Evolutionary conservation across 768 basidiomycete species (phyloP).

Genomic region (Suillus subaureus): DNA sequence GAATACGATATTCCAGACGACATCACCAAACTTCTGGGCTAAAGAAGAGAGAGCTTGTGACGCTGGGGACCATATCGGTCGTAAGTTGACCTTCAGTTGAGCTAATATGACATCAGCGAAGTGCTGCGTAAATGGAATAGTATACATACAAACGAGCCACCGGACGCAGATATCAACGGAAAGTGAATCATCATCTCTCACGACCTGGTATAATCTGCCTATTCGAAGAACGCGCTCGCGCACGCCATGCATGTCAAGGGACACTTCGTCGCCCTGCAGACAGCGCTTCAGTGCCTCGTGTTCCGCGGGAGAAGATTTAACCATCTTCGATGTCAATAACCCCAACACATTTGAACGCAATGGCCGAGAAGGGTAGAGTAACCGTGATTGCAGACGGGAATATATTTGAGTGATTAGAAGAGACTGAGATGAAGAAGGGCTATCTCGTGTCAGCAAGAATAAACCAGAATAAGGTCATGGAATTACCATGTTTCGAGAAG

Average conservation of each 20-base stretch:
- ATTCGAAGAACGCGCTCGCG: slow-evolving; percentile 85
- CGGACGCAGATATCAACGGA: slow-evolving; percentile 65
- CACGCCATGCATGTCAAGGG: slow-evolving; percentile 77
- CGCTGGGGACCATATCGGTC: slow-evolving; percentile 88
- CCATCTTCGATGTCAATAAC: slow-evolving; percentile 56
- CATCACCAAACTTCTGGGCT: slow-evolving; percentile 60
- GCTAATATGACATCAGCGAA: slow-evolving; percentile 41
- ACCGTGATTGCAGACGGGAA: slow-evolving; percentile 47
- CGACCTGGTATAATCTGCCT: slow-evolving; percentile 64
- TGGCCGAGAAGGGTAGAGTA: slow-evolving; percentile 73
- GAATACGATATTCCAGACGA: slow-evolving; percentile 74
- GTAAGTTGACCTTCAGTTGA: slow-evolving; percentile 91
- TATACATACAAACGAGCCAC: slow-evolving; percentile 70
- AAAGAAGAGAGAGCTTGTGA: slow-evolving; percentile 61
- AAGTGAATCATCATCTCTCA: slow-evolving; percentile 50
- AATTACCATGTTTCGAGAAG: slow-evolving; percentile 50
- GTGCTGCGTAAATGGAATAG: neutral
- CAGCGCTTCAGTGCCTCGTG: slow-evolving; percentile 64
- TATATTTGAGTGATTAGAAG: slow-evolving; percentile 55
- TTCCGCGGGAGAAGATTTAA: slow-evolving; percentile 45
- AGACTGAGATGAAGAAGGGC: slow-evolving; percentile 22
- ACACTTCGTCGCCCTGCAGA: slow-evolving; percentile 78
- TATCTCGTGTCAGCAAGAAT: slow-evolving; percentile 12
- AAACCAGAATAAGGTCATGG: neutral
- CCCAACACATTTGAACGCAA: slow-evolving; percentile 68